Evolutionary conservation across 2,329 filamentous ascomycete species (phyloP).

Genomic region (Aspergillus sp.): DNA sequence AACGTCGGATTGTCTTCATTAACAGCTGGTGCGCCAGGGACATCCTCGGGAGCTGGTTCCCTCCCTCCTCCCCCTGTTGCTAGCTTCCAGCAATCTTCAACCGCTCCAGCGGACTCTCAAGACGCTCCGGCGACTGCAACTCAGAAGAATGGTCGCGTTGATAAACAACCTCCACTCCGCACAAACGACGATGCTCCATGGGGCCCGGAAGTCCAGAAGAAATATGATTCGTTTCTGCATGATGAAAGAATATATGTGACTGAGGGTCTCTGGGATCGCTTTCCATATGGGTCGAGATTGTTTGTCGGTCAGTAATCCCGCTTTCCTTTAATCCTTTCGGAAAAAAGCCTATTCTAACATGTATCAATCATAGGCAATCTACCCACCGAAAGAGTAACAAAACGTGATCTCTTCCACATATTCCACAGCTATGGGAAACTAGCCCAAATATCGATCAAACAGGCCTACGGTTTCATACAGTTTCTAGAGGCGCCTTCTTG

Average conservation of each 20-base stretch:
- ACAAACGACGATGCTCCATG: slow-evolving; percentile 46
- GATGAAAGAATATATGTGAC: slow-evolving; percentile 53
- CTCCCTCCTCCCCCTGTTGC: slow-evolving; percentile 43
- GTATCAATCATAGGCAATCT: slow-evolving; percentile 69
- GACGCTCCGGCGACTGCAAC: slow-evolving; percentile 22
- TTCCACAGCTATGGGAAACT: slow-evolving; percentile 84
- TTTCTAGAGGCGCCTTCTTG: slow-evolving; percentile 79
- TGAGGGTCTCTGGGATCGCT: slow-evolving; percentile 53
- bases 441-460: slow-evolving; percentile 94
- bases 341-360: background rate
- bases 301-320: slow-evolving; percentile 46
- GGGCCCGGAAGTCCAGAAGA: slow-evolving; percentile 49
- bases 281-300: slow-evolving; percentile 48
- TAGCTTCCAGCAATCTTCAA: slow-evolving; percentile 38
- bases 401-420: slow-evolving; percentile 87
- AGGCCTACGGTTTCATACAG: slow-evolving; percentile 95
- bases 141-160: slow-evolving; percentile 26
- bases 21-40: slow-evolving; percentile 36
- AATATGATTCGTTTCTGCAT: slow-evolving; percentile 52
- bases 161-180: slow-evolving; percentile 24
- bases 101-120: slow-evolving; percentile 22
- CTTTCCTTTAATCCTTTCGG: background rate
- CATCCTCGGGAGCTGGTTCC: slow-evolving; percentile 32
- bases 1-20: slow-evolving; percentile 22
- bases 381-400: slow-evolving; percentile 88